phyloP scores from a whole-genome alignment of 306 rosid genomes.

The Prunus persica region Prunus_persica_NCBIv2 NC_034014.1:6365501-6366000 shows the following conservation, averaged over 20 bases:
- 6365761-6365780: neutral
- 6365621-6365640: neutral
- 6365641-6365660: neutral
- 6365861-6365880: neutral
- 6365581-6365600: neutral
- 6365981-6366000: slow-evolving; percentile 16
- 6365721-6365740: neutral
- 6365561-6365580: neutral
- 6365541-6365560: neutral
- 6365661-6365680: neutral
- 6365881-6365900: slow-evolving; percentile 17
- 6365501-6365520: neutral
- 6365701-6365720: neutral
- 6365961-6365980: slow-evolving; percentile 6
- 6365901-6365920: slow-evolving; percentile 4
- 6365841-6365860: neutral
- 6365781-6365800: neutral
- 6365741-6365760: neutral
- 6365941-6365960: neutral
- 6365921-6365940: neutral
- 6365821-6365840: neutral
- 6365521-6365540: neutral
- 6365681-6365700: neutral
- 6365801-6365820: neutral
- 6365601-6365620: neutral